These are phyloP conservation scores for Ramaria sp. DNA, from an alignment of 768 basidiomycete species.

Conservation along the genomic window DNA sequence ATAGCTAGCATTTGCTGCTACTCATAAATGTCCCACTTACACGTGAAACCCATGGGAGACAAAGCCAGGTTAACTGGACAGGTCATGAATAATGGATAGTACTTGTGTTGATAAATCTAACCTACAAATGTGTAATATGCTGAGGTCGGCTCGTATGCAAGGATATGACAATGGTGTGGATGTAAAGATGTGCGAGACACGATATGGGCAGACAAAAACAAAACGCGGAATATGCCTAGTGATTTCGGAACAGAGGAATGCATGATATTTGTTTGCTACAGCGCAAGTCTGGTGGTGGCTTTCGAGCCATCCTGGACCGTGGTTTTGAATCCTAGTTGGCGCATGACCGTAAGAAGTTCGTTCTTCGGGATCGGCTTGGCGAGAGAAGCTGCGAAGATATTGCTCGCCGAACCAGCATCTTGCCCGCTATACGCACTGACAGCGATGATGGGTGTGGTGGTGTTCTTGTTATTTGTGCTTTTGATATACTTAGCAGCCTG, in stretches of 20 bases:
- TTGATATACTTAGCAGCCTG: conserved; percentile 95
- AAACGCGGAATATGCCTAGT: neutral
- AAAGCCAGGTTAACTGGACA: neutral
- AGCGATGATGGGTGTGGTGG: conserved; percentile 84
- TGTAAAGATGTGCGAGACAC: neutral
- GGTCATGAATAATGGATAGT: neutral
- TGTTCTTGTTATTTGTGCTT: conserved; percentile 92
- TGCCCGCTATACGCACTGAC: conserved; percentile 79
- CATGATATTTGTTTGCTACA: neutral
- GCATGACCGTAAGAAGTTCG: conserved; percentile 70
- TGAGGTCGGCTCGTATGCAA: conserved; percentile 4
- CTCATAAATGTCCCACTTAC: neutral
- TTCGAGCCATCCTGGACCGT: conserved; percentile 31
- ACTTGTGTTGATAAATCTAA: conserved; percentile 8
- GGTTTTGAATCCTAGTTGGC: conserved; percentile 85
- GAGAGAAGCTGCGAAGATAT: conserved; percentile 70
- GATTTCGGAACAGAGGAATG: neutral
- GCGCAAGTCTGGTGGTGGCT: conserved; percentile 5
- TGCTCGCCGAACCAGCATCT: conserved; percentile 52
- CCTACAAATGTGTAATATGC: conserved; percentile 8
- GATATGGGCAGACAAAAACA: neutral
- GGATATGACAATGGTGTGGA: conserved; percentile 2
- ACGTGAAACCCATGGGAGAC: neutral
- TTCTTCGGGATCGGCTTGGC: conserved; percentile 86
- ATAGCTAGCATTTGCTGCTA: too few relatives aligned